phyloP scores from a whole-genome alignment of 805 yeast species.

The Yamadazyma phyllophila region DNA sequence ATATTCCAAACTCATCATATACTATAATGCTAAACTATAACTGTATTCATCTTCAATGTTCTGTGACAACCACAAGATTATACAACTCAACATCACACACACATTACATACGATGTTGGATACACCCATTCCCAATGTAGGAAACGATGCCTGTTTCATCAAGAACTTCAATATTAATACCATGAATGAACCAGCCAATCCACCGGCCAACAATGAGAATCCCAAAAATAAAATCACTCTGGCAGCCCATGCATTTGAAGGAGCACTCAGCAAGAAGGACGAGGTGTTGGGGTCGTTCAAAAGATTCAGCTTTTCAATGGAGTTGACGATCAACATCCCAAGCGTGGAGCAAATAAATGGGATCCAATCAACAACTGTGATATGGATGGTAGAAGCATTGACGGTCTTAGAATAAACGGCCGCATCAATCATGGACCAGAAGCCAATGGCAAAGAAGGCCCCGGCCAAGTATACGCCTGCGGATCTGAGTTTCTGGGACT shows the following conservation, averaged over 20 bases:
- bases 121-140: conserved; percentile 92
- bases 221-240: conserved; percentile 88
- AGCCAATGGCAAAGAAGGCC: conserved; percentile 76
- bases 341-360: conserved; percentile 85
- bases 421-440: conserved; percentile 88
- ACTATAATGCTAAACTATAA: conserved; percentile 76
- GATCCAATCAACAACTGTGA: conserved; percentile 92
- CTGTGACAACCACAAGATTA: conserved; percentile 88
- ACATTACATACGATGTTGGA: conserved; percentile 80
- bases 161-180: conserved; percentile 83
- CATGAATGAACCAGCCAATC: conserved; percentile 87
- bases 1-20: background rate
- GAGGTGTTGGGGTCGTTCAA: conserved; percentile 35
- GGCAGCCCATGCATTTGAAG: conserved; percentile 85
- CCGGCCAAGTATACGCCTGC: conserved; percentile 78
- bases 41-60: conserved; percentile 95
- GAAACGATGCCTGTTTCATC: conserved; percentile 74
- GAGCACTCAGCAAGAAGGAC: conserved; percentile 39
- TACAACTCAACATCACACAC: conserved; percentile 83
- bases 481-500: conserved; percentile 66
- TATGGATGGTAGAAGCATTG: conserved; percentile 84
- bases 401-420: conserved; percentile 80
- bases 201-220: conserved; percentile 89
- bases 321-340: conserved; percentile 82
- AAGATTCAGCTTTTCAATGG: conserved; percentile 66